Evolutionary conservation across 495 filamentous ascomycete species (phyloP), one percentile per base, ranked within the genome.

Genomic region (Xylaria castorea): DNA sequence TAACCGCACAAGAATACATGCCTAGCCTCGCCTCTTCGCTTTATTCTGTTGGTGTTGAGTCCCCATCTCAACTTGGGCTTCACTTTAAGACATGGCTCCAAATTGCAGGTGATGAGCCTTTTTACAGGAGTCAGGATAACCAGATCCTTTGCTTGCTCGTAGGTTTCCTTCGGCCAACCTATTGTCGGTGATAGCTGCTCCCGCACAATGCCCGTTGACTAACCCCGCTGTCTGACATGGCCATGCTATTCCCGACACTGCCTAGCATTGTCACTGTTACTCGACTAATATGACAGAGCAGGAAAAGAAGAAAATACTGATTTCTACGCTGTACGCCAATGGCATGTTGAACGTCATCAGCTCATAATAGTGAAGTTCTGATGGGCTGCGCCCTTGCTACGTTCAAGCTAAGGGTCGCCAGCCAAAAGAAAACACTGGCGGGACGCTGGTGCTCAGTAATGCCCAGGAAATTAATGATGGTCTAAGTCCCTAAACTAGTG

Each of bases 231-330:
- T 25, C 38, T 16, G 61, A 42, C 38, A 44, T 18, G 16, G 38
- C 61, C 65, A 53, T 40, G 65, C 44, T 68, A 68, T 68, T 68
- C 20, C 66, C 50, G 66, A 57, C 66, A 40, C 66, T 67, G 44
- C 44, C 34, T n/a, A 4, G 22, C 65, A 34, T 1, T n/a, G 36
- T 12, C 30, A 36, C 57, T 60, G 57, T 25, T 48, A 34, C 16
- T 66, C 3, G 18, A 44, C 22, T 64, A 46, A 64, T 30, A 8
- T 18, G 30, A 44, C 61, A 25, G 9, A 36, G 38, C 38, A 27
- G 14, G 22, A 64, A n/a, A n/a, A n/a, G 36, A 30, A 18, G 12
- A 6, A 60, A 9, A 36, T 2, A 38, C n/a, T 6, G 20, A 22
- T 38, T 61, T 60, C 22, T 61, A 61, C 34, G 32, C 22, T 14